Evolutionary conservation across 2,329 filamentous ascomycete species (phyloP).

Genomic region (Diaporthe vaccinii): DNA sequence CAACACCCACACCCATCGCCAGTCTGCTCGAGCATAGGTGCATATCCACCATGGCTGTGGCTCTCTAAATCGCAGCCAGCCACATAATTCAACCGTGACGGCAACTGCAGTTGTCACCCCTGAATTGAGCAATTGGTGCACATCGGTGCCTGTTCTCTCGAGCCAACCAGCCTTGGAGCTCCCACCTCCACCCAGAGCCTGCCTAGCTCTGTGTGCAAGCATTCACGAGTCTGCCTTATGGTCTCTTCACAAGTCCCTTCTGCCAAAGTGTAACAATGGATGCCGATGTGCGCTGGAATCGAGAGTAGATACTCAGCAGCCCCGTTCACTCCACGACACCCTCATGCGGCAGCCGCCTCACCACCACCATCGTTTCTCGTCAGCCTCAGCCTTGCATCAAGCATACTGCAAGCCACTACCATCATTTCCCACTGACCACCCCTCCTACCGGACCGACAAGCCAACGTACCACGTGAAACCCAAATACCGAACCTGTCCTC

Average conservation of each 20-base stretch:
- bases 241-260: slow-evolving; percentile 22
- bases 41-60: slow-evolving; percentile 34
- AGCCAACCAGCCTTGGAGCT: slow-evolving; percentile 34
- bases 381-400: neutral
- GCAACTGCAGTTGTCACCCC: slow-evolving; percentile 12
- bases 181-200: slow-evolving; percentile 39
- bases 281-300: slow-evolving; percentile 53
- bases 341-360: slow-evolving; percentile 4
- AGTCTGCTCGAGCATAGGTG: slow-evolving; percentile 25
- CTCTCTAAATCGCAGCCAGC: slow-evolving; percentile 35
- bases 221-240: slow-evolving; percentile 36
- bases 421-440: neutral
- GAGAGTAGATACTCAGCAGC: slow-evolving; percentile 44
- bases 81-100: slow-evolving; percentile 28
- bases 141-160: slow-evolving; percentile 37
- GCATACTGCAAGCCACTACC: neutral
- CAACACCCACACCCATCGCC: neutral
- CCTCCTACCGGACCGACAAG: slow-evolving; percentile 25
- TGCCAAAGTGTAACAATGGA: slow-evolving; percentile 50
- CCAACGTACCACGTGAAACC: slow-evolving; percentile 33
- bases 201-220: slow-evolving; percentile 29
- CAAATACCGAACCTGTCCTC: slow-evolving; percentile 39
- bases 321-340: slow-evolving; percentile 24
- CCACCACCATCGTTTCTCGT: neutral
- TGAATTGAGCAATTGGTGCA: slow-evolving; percentile 36